These are phyloP conservation scores for Strobilomyces confusus DNA, from an alignment of 768 basidiomycete species.

Conservation along the genomic window DNA sequence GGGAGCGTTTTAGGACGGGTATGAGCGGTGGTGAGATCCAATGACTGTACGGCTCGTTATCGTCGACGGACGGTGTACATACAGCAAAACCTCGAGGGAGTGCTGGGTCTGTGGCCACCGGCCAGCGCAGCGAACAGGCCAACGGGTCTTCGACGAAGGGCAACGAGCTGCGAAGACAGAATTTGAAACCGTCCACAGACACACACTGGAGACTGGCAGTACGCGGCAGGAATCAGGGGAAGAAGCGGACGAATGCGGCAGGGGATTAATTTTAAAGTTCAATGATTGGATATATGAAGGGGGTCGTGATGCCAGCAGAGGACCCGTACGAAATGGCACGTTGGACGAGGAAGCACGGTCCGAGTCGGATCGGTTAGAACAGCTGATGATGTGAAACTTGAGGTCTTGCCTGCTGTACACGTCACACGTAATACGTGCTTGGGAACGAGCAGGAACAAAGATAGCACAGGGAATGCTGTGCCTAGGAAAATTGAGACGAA, in stretches of 20 bases:
- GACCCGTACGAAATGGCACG: slow-evolving; percentile 11
- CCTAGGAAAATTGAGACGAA: slow-evolving; percentile 8
- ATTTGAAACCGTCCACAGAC: slow-evolving; percentile 8
- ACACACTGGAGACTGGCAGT: background rate
- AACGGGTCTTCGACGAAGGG: background rate
- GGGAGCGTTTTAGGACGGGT: slow-evolving; percentile 4
- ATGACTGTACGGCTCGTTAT: background rate
- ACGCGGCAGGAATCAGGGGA: background rate
- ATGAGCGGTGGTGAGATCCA: slow-evolving; percentile 7
- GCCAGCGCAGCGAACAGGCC: background rate
- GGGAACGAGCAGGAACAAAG: slow-evolving; percentile 20
- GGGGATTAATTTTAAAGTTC: slow-evolving; percentile 18
- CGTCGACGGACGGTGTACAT: slow-evolving; percentile 1
- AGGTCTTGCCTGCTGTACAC: slow-evolving; percentile 9
- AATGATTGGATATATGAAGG: slow-evolving; percentile 26
- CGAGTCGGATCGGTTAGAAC: slow-evolving; percentile 1
- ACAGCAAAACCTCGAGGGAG: background rate
- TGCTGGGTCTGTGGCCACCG: background rate
- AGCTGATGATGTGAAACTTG: background rate
- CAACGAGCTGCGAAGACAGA: background rate
- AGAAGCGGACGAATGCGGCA: slow-evolving; percentile 9
- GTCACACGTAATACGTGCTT: slow-evolving; percentile 21
- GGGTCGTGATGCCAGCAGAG: slow-evolving; percentile 6
- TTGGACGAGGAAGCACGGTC: background rate
- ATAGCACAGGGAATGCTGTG: slow-evolving; percentile 23